Base-by-base conservation (phyloP, 2,329 filamentous ascomycete species). In the Aspergillus felis region DNA sequence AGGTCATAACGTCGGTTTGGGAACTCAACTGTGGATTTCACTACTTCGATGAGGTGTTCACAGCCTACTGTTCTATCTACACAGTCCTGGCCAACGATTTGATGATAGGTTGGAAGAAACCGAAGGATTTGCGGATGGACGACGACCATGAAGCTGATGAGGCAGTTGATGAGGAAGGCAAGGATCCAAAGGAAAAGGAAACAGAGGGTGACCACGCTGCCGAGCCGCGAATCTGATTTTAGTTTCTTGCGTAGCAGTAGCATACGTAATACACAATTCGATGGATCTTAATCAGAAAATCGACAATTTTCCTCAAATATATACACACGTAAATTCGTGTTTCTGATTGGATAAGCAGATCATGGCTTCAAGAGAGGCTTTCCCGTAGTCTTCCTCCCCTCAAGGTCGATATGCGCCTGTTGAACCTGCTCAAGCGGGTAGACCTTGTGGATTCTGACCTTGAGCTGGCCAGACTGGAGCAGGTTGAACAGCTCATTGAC, bases 331-430 rank as follows among this genome's bases (percentile, higher is more conserved):
- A 25, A 46, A 38, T 50, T 51, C 38, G 50, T 6, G 32, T 55
- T 51, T 32, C 29, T 46, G 1, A 17, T 38, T 20, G 28, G 9
- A 5, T 25, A 1, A 20, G 25, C 20, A 27, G 59, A 51, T 70
- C 66, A 87, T 50, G 85, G 82, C 76, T 87, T 87, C 68, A 96
- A 73, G 56, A 97, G 72, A 61, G 95, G 74, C 79, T 96, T 96
- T 20, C 92, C 92, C 10, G 86, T 90, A 1, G 91, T 94, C 79
- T 88, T 90, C 66, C 92, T 82, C 46, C 89, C 84, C 75, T 95
- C 89, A 48, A 97, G 81, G 72, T 96, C 91, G 51, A 78, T 74
- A 61, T 96, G 91, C 12, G 91, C 91, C 65, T 83, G 79, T 38
- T 81, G 84, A 35, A 88, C 85, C 48, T 96, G 87, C 66, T 85